Evolutionary conservation across 805 yeast species (phyloP).

Genomic region (Komagataella phaffii): DNA sequence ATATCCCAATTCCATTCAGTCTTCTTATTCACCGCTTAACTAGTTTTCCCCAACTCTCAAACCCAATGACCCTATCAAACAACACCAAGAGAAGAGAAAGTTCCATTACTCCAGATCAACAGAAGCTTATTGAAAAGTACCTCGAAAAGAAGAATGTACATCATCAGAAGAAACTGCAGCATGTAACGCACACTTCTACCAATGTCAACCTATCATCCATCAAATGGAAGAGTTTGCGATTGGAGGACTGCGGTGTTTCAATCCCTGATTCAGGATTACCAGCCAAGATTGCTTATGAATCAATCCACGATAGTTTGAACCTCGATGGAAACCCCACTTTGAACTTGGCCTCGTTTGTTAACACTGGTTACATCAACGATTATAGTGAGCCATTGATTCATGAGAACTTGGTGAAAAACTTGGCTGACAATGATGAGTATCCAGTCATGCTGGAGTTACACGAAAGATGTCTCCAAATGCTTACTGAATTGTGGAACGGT

Average conservation of each 20-base stretch:
- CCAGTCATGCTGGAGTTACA: slow-evolving; percentile 75
- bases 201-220: not conserved
- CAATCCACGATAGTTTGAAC: slow-evolving; percentile 60
- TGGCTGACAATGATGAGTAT: slow-evolving; percentile 90
- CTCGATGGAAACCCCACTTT: slow-evolving; percentile 78
- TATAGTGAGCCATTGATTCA: slow-evolving; percentile 36
- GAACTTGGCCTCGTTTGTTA: slow-evolving; percentile 83
- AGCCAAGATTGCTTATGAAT: slow-evolving; percentile 39
- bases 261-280: slow-evolving; percentile 46
- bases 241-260: not conserved
- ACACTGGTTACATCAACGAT: slow-evolving; percentile 46
- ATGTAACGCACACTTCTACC: not conserved
- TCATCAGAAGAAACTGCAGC: not conserved
- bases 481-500: slow-evolving; percentile 64
- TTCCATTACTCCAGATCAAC: not conserved
- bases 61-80: not conserved
- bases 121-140: not conserved
- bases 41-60: not conserved
- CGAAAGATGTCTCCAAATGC: slow-evolving; percentile 67
- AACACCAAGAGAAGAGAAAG: not conserved
- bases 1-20: no score
- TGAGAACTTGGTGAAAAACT: slow-evolving; percentile 72
- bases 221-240: not conserved
- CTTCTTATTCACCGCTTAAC: no score
- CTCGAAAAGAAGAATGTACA: not conserved